These are phyloP conservation scores for Lathyrus oleraceus DNA, from an alignment of 306 rosid genomes.

Conservation along the genomic window DNA sequence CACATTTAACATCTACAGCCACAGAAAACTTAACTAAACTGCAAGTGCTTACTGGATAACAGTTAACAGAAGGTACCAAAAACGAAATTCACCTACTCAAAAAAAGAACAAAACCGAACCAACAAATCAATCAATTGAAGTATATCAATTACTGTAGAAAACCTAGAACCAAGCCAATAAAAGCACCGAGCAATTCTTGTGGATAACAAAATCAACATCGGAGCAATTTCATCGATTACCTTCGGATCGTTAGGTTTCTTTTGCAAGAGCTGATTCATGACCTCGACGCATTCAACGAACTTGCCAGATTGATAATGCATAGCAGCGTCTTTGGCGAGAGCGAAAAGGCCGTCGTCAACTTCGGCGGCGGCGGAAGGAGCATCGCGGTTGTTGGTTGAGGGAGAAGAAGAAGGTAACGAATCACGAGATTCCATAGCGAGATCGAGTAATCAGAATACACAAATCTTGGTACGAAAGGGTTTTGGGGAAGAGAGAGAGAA, in stretches of 20 bases:
- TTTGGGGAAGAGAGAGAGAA: slow-evolving; percentile 33
- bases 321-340: slow-evolving; percentile 79
- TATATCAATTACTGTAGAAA: neutral
- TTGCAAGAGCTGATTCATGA: slow-evolving; percentile 69
- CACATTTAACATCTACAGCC: slow-evolving; percentile 20
- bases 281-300: slow-evolving; percentile 71
- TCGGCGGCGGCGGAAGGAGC: slow-evolving; percentile 60
- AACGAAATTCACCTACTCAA: slow-evolving; percentile 2
- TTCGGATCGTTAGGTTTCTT: slow-evolving; percentile 86
- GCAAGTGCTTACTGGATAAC: slow-evolving; percentile 31
- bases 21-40: slow-evolving; percentile 6
- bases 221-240: slow-evolving; percentile 40
- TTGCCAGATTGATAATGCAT: slow-evolving; percentile 82
- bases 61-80: neutral
- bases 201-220: neutral
- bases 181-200: neutral
- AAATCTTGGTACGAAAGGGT: slow-evolving; percentile 40
- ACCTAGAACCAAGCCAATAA: neutral
- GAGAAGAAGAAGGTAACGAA: slow-evolving; percentile 50
- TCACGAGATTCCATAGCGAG: slow-evolving; percentile 78
- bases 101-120: neutral
- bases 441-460: slow-evolving; percentile 58
- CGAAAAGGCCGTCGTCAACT: slow-evolving; percentile 61
- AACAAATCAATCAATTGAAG: slow-evolving; percentile 21
- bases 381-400: slow-evolving; percentile 61